These are phyloP conservation scores for Cairneyella variabilis DNA, from an alignment of 495 filamentous ascomycete genomes.

Conservation along the genomic window DNA sequence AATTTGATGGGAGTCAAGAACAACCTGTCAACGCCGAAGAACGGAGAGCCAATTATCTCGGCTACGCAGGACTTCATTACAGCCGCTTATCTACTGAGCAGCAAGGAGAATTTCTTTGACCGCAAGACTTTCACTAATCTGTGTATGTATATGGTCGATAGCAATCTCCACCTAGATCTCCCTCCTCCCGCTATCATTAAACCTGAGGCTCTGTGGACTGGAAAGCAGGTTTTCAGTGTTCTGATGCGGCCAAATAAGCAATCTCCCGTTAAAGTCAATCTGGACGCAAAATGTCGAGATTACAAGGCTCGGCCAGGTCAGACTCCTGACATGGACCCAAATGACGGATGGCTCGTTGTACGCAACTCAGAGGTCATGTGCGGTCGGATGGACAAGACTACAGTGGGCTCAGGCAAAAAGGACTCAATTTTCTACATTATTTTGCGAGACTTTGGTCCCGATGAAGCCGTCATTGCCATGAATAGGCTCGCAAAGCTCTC, in stretches of 20 bases:
- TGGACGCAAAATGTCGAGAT: slow-evolving; percentile 88
- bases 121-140: slow-evolving; percentile 81
- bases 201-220: slow-evolving; percentile 89
- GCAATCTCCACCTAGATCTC: slow-evolving; percentile 72
- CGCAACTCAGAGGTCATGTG: slow-evolving; percentile 98
- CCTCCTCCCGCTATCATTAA: slow-evolving; percentile 83
- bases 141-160: slow-evolving; percentile 90
- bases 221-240: slow-evolving; percentile 95
- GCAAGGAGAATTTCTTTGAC: slow-evolving; percentile 90
- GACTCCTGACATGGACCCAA: slow-evolving; percentile 70
- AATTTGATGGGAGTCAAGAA: slow-evolving; percentile 97
- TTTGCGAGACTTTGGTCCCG: slow-evolving; percentile 87
- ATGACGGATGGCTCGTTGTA: slow-evolving; percentile 86
- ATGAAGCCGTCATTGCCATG: slow-evolving; percentile 87
- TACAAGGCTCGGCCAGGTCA: slow-evolving; percentile 55
- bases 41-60: slow-evolving; percentile 96
- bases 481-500: slow-evolving; percentile 89
- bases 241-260: slow-evolving; percentile 87
- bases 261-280: slow-evolving; percentile 78
- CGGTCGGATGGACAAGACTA: slow-evolving; percentile 95
- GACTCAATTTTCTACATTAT: slow-evolving; percentile 97
- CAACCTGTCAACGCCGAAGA: slow-evolving; percentile 92
- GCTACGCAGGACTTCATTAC: slow-evolving; percentile 99
- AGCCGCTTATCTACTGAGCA: slow-evolving; percentile 84
- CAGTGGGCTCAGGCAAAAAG: slow-evolving; percentile 93